Conservation (phyloP, 208 protist species). For the Acanthamoeba lenticulata region DNA sequence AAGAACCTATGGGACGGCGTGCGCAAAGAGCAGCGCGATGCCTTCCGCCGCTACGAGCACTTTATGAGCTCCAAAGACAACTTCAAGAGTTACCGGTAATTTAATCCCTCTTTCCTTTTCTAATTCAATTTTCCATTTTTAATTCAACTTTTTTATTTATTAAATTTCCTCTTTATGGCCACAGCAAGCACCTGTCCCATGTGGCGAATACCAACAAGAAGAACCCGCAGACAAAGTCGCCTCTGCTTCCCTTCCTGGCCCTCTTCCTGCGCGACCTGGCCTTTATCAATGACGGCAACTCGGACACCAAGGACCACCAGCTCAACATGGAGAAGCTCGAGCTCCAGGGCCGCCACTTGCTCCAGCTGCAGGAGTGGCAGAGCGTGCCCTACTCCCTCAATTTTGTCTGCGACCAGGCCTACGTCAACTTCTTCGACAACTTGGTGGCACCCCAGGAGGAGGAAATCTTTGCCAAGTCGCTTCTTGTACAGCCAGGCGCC, state of each 20-base stretch:
- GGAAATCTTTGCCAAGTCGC: neutral
- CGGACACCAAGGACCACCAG: neutral
- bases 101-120: neutral
- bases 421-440: neutral
- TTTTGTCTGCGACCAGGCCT: neutral
- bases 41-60: neutral
- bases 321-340: constrained; percentile 4
- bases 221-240: neutral
- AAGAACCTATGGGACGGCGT: neutral
- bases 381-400: neutral
- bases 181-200: neutral
- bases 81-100: neutral
- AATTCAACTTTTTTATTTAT: neutral
- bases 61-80: neutral
- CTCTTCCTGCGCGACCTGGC: constrained; percentile 15
- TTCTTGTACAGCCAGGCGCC: neutral
- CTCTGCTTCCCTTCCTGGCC: neutral
- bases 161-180: too few relatives aligned
- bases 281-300: constrained; percentile 46
- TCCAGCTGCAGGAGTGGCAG: too few relatives aligned
- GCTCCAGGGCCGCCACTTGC: neutral
- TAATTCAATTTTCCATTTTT: neutral
- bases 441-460: neutral
- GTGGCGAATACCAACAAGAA: neutral
- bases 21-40: neutral